Conservation (phyloP, 2,329 filamentous ascomycete genomes). For the Nemania sp. region DNA sequence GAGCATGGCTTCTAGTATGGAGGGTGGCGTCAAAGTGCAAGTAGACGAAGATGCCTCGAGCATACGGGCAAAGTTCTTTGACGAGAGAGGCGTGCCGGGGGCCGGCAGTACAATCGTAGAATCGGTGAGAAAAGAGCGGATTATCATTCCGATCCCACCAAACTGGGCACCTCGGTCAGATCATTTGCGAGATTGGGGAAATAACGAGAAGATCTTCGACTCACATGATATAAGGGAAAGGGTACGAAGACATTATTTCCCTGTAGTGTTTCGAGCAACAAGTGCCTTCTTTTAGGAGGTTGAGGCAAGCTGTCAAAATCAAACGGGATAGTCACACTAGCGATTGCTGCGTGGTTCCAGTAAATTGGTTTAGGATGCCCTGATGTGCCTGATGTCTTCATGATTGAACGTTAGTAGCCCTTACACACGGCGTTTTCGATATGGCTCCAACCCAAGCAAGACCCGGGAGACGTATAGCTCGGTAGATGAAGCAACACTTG, state of each 20-base stretch:
- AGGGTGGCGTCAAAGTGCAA: slow-evolving; percentile 20
- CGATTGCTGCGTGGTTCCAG: slow-evolving; percentile 31
- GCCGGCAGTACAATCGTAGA: slow-evolving; percentile 29
- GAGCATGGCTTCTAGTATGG: slow-evolving; percentile 33
- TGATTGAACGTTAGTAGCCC: not conserved
- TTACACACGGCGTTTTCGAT: not conserved
- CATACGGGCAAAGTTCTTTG: slow-evolving; percentile 31
- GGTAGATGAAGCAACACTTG: not conserved
- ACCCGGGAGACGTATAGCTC: not conserved
- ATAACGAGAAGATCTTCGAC: no score
- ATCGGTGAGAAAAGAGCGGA: slow-evolving; percentile 12
- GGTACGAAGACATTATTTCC: slow-evolving; percentile 20
- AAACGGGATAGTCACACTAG: slow-evolving; percentile 21
- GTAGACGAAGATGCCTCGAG: slow-evolving; percentile 24
- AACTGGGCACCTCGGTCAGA: slow-evolving; percentile 16
- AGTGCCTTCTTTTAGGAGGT: slow-evolving; percentile 3
- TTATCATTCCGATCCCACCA: slow-evolving; percentile 18
- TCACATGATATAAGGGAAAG: slow-evolving; percentile 25
- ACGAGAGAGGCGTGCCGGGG: slow-evolving; percentile 26
- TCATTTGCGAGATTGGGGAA: not conserved
- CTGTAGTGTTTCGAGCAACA: slow-evolving; percentile 10
- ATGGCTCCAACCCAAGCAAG: not conserved
- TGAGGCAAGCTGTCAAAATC: slow-evolving; percentile 15
- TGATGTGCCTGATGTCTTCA: slow-evolving; percentile 29
- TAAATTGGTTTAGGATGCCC: slow-evolving; percentile 36